Conservation (phyloP, 192 early-diverging fungal species). For the Podila horticola region DNA sequence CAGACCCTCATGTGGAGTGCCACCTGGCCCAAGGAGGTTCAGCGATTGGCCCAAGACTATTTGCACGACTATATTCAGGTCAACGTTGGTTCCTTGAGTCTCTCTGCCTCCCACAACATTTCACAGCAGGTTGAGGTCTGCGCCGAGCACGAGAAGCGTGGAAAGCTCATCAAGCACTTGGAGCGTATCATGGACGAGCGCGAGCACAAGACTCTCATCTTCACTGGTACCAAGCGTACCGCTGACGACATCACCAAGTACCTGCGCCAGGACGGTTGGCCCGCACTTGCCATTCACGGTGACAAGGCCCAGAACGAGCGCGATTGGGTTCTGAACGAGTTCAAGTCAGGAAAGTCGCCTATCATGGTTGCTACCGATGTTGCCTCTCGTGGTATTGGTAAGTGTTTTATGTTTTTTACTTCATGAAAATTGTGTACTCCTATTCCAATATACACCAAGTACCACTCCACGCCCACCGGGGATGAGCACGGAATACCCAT, state of each 20-base stretch:
- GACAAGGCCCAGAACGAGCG: slow-evolving; percentile 97
- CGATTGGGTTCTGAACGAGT: slow-evolving; percentile 95
- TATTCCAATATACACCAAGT: background rate
- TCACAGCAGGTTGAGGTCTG: slow-evolving; percentile 93
- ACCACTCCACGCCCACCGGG: no score
- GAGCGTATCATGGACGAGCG: slow-evolving; percentile 87
- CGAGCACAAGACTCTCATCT: slow-evolving; percentile 92
- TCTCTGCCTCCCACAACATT: slow-evolving; percentile 94
- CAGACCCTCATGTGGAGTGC: slow-evolving; percentile 99
- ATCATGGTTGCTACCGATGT: slow-evolving; percentile 99
- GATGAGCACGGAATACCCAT: no score
- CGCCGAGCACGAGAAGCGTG: slow-evolving; percentile 85
- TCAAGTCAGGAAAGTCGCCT: slow-evolving; percentile 86
- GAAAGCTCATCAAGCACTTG: slow-evolving; percentile 81
- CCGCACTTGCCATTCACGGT: slow-evolving; percentile 95
- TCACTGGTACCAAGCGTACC: slow-evolving; percentile 94
- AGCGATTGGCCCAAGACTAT: slow-evolving; percentile 91
- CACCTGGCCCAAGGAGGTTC: slow-evolving; percentile 98
- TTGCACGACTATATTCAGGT: slow-evolving; percentile 95
- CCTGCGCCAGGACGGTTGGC: slow-evolving; percentile 90
- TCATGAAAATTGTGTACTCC: background rate
- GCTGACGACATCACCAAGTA: slow-evolving; percentile 90
- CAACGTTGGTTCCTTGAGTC: slow-evolving; percentile 92
- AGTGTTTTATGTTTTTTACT: slow-evolving; percentile 39
- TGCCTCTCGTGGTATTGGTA: slow-evolving; percentile 95